A percentile compares a stretch with the other conserved stretches of the same genome.
These are phyloP conservation scores for Alectoria sarmentosa DNA, from an alignment of 495 filamentous ascomycete genomes.

Conservation along the genomic window DNA sequence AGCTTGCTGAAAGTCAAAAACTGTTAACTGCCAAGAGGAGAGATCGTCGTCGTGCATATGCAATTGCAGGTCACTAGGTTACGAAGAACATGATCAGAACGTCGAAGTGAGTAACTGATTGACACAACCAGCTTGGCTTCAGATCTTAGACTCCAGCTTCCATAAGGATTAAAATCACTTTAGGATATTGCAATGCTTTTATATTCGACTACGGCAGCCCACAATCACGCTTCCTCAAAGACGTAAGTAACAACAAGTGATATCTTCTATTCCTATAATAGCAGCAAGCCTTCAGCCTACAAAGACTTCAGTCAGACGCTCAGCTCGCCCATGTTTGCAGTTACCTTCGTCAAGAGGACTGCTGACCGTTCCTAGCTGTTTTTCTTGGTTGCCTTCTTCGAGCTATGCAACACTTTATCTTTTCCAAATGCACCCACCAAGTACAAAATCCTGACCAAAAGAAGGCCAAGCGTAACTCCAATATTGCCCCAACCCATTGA, in stretches of 20 bases:
- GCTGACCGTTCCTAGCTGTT: background rate
- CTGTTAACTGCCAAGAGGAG: conserved; percentile 96
- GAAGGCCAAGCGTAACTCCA: conserved; percentile 50
- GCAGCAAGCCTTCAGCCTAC: background rate
- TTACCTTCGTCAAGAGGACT: no score
- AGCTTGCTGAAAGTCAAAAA: conserved; percentile 32
- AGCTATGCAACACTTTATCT: conserved; percentile 28
- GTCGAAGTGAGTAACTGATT: background rate
- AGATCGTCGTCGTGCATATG: conserved; percentile 81
- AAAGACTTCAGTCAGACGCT: background rate
- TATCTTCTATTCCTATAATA: background rate
- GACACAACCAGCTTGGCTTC: background rate
- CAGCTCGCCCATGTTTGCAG: background rate
- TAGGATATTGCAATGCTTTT: background rate
- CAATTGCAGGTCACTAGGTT: conserved; percentile 52
- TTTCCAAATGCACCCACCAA: conserved; percentile 52
- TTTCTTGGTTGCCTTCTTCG: conserved; percentile 25
- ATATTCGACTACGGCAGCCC: background rate
- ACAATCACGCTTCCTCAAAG: background rate
- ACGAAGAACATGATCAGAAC: background rate
- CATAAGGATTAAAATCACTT: background rate
- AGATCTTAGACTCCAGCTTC: background rate
- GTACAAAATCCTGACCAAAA: conserved; percentile 49
- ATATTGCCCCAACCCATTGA: conserved; percentile 68
- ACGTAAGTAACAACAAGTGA: background rate